Evolutionary conservation across 2,329 filamentous ascomycete species (phyloP).

Genomic region (Penicillium frequentans): DNA sequence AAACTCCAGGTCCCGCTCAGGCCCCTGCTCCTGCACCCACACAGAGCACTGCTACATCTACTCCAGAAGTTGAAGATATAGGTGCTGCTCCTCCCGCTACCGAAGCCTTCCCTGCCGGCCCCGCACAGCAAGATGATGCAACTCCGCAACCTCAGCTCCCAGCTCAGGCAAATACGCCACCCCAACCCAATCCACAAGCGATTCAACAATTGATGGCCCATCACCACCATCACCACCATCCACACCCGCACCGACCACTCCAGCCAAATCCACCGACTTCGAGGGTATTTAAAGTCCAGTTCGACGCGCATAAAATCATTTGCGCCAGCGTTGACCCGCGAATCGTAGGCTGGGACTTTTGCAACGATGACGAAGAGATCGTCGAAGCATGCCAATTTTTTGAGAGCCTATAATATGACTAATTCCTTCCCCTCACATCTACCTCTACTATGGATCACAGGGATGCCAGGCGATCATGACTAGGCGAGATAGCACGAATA

Average conservation of each 20-base stretch:
- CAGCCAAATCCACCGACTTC: conserved; percentile 44
- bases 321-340: conserved; percentile 89
- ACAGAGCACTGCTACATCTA: neutral
- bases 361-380: conserved; percentile 77
- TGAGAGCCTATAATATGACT: conserved; percentile 41
- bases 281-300: conserved; percentile 93
- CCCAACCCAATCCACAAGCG: neutral
- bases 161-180: neutral
- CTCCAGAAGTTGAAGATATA: neutral
- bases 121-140: conserved; percentile 2
- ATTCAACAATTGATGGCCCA: conserved; percentile 1
- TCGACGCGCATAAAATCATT: conserved; percentile 88
- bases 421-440: neutral
- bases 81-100: neutral
- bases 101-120: neutral
- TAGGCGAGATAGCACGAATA: neutral
- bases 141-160: neutral
- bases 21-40: neutral
- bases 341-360: conserved; percentile 98
- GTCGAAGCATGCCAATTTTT: conserved; percentile 79
- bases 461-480: neutral
- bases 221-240: conserved; percentile 20
- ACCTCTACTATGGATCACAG: neutral
- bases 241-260: conserved; percentile 23
- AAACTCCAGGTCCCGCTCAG: neutral